Percentiles rank a stretch among this genome's conserved stretches.
Evolutionary conservation across 2,329 filamentous ascomycete genomes (phyloP).

Genomic region (Akanthomyces uredinophilus): DNA sequence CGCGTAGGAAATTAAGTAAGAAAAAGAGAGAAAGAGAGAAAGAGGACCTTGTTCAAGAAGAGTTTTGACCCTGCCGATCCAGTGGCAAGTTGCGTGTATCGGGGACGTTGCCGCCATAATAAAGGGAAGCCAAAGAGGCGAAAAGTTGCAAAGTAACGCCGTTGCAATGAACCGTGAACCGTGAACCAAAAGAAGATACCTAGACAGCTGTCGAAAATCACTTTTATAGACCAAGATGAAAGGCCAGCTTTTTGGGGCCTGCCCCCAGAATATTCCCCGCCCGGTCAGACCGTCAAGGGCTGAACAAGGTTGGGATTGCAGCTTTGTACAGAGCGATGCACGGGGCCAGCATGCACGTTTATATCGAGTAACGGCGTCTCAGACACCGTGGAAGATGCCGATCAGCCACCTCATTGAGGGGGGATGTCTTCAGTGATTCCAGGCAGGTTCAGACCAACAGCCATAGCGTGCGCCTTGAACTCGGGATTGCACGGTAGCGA

Average conservation of each 20-base stretch:
- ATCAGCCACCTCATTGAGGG: slow-evolving; percentile 16
- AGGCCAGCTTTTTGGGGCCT: slow-evolving; percentile 8
- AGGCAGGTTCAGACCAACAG: slow-evolving; percentile 39
- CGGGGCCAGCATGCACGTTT: slow-evolving; percentile 11
- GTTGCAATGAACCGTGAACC: slow-evolving; percentile 10
- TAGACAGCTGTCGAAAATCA: slow-evolving; percentile 10
- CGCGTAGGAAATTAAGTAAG: slow-evolving; percentile 3
- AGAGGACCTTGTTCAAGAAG: not conserved
- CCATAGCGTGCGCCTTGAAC: slow-evolving; percentile 43
- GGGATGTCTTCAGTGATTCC: slow-evolving; percentile 43
- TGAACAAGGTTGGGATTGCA: not conserved
- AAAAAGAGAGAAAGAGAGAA: not conserved
- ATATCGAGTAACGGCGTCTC: not conserved
- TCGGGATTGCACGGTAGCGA: slow-evolving; percentile 89
- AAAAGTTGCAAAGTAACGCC: slow-evolving; percentile 10
- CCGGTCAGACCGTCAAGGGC: slow-evolving; percentile 10
- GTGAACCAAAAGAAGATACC: slow-evolving; percentile 11
- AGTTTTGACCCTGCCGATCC: not conserved
- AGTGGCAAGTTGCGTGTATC: not conserved
- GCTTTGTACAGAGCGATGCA: slow-evolving; percentile 11
- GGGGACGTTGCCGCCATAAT: not conserved
- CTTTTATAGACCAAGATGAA: slow-evolving; percentile 15
- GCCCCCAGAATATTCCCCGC: not conserved
- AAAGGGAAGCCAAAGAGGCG: not conserved
- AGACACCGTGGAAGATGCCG: not conserved